Evolutionary conservation across 2,329 filamentous ascomycete species (phyloP).

Genomic region (Talaromyces sp.): DNA sequence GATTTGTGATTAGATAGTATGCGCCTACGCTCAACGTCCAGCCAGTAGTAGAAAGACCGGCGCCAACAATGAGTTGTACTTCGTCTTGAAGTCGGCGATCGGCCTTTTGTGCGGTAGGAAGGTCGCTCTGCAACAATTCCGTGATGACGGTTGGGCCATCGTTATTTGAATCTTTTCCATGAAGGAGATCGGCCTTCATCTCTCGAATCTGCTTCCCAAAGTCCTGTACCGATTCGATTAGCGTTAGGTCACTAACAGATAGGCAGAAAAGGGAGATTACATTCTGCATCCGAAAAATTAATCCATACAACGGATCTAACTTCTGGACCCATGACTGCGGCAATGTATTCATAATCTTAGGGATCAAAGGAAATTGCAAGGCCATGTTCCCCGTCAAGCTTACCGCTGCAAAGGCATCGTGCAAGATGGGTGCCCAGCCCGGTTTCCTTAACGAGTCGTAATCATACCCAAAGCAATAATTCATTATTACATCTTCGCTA

Average conservation of each 20-base stretch:
- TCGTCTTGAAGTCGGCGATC: constrained; percentile 12
- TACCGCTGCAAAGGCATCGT: constrained; percentile 6
- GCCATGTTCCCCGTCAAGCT: constrained; percentile 10
- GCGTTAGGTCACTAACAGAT: neutral
- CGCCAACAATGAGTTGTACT: constrained; percentile 21
- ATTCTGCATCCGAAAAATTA: constrained; percentile 16
- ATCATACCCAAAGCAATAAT: constrained; percentile 17
- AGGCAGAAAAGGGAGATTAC: neutral
- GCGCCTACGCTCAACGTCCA: constrained; percentile 27
- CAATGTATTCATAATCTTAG: constrained; percentile 14
- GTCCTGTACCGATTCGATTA: constrained; percentile 4
- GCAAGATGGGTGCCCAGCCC: constrained; percentile 3
- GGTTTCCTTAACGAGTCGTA: constrained; percentile 14
- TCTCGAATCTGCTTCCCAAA: constrained; percentile 7
- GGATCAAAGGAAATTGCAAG: constrained; percentile 12
- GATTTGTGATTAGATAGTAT: constrained; percentile 31
- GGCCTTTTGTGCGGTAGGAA: neutral
- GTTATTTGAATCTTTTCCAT: neutral
- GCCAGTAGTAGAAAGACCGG: constrained; percentile 31
- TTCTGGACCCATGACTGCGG: constrained; percentile 10
- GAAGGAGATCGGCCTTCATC: neutral
- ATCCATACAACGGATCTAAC: constrained; percentile 10
- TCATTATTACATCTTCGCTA: constrained; percentile 16
- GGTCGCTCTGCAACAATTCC: constrained; percentile 6
- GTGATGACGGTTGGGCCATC: neutral